Evolutionary conservation across 441 rosid genomes (phyloP).

Genomic region (Populus hybrid): DNA sequence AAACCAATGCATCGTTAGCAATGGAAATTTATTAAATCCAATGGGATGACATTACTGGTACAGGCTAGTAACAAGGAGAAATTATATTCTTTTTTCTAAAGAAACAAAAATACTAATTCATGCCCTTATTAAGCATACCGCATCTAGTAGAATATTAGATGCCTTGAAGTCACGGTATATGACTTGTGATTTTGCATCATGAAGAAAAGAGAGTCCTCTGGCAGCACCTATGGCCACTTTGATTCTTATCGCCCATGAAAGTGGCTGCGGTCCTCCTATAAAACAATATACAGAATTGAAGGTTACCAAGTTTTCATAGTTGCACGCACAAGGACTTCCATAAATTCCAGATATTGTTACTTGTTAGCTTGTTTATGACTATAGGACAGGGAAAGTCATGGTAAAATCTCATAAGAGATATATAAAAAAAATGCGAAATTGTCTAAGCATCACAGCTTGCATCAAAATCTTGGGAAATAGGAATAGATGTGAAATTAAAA

Average conservation of each 20-base stretch:
- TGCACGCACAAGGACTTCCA: neutral
- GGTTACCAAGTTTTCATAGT: neutral
- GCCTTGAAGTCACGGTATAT: conserved; percentile 91
- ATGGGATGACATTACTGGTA: neutral
- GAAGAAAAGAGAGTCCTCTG: conserved; percentile 90
- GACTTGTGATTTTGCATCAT: conserved; percentile 67
- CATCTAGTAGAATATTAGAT: conserved; percentile 78
- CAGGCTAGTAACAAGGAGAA: neutral
- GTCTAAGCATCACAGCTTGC: neutral
- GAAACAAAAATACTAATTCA: neutral
- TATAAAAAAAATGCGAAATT: no score
- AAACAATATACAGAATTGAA: conserved; percentile 18
- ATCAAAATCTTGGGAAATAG: neutral
- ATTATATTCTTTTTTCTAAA: neutral
- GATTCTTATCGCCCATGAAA: conserved; percentile 75
- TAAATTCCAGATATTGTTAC: neutral
- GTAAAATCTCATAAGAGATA: neutral
- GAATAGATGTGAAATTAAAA: neutral
- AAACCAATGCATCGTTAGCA: neutral
- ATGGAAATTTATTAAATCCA: neutral
- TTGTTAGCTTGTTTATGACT: neutral
- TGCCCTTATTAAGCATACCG: conserved; percentile 39
- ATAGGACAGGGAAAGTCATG: neutral
- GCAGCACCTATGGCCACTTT: conserved; percentile 93
- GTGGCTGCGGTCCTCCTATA: conserved; percentile 74